Conservation (phyloP, 768 basidiomycete species). For the Cyathus striatus region DNA sequence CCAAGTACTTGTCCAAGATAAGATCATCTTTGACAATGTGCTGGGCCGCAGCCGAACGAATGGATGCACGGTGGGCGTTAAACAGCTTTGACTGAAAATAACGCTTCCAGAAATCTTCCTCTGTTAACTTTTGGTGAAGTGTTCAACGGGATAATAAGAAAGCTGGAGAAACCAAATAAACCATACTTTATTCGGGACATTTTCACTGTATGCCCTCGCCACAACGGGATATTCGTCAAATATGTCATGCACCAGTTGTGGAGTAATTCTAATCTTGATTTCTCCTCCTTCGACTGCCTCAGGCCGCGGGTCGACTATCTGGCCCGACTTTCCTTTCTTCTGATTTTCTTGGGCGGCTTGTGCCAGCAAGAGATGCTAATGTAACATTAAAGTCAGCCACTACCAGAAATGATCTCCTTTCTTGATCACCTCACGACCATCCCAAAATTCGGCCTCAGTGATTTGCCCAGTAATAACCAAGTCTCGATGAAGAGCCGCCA, state of each 20-base stretch:
- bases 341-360: conserved; percentile 71
- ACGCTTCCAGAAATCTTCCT: conserved; percentile 93
- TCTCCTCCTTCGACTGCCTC: conserved; percentile 82
- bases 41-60: conserved; percentile 78
- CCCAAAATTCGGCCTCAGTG: conserved; percentile 95
- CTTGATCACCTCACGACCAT: conserved; percentile 86
- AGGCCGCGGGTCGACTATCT: conserved; percentile 84
- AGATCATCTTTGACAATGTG: conserved; percentile 87
- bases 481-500: conserved; percentile 79
- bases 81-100: conserved; percentile 97
- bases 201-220: conserved; percentile 85
- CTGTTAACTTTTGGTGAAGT: conserved; percentile 59
- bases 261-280: conserved; percentile 85
- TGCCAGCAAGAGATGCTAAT: conserved; percentile 74
- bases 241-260: conserved; percentile 89
- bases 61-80: conserved; percentile 91
- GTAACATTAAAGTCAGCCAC: too few species aligned
- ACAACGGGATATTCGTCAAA: conserved; percentile 98
- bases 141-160: conserved; percentile 1
- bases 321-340: conserved; percentile 77
- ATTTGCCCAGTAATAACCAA: conserved; percentile 84
- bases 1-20: conserved; percentile 95
- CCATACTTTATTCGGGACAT: conserved; percentile 80
- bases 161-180: conserved; percentile 6
- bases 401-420: too few species aligned